phyloP scores from a whole-genome alignment of 345 rosid species.

The Lepidium sativum region DNA sequence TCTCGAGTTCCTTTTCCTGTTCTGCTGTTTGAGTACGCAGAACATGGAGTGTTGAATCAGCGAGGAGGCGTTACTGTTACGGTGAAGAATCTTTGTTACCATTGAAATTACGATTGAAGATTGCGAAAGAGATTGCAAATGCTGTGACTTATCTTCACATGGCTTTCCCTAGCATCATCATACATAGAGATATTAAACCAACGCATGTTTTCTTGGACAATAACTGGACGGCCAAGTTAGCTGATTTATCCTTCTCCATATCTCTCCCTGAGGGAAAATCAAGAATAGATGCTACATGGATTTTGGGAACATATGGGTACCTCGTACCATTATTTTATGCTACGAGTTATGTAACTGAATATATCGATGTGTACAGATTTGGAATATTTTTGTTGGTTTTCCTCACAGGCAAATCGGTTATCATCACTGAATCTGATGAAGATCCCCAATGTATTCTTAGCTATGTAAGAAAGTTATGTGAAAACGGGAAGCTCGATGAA shows the following conservation, averaged over 20 bases:
- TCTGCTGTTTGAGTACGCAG: conserved; percentile 4
- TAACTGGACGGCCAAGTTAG: conserved; percentile 6
- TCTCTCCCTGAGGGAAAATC: background rate
- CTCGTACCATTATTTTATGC: background rate
- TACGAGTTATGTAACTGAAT: background rate
- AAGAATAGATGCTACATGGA: background rate
- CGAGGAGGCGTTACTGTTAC: background rate
- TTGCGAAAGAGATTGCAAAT: conserved; percentile 11
- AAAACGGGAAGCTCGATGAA: conserved; percentile 10
- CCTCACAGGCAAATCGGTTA: background rate
- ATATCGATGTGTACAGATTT: conserved; percentile 9
- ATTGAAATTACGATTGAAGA: background rate
- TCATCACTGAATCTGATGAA: background rate
- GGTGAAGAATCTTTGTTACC: background rate
- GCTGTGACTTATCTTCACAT: conserved; percentile 7
- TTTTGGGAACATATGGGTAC: background rate
- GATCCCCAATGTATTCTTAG: background rate
- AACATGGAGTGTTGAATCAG: conserved; percentile 2
- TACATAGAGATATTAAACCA: conserved; percentile 5
- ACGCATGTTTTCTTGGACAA: conserved; percentile 3
- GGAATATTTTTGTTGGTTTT: background rate
- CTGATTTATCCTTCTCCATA: background rate
- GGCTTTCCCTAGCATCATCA: background rate
- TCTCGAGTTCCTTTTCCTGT: conserved; percentile 16
- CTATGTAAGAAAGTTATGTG: background rate